Evolutionary conservation across 2,329 filamentous ascomycete species (phyloP).

Genomic region (Paecilomyces fulvus): DNA sequence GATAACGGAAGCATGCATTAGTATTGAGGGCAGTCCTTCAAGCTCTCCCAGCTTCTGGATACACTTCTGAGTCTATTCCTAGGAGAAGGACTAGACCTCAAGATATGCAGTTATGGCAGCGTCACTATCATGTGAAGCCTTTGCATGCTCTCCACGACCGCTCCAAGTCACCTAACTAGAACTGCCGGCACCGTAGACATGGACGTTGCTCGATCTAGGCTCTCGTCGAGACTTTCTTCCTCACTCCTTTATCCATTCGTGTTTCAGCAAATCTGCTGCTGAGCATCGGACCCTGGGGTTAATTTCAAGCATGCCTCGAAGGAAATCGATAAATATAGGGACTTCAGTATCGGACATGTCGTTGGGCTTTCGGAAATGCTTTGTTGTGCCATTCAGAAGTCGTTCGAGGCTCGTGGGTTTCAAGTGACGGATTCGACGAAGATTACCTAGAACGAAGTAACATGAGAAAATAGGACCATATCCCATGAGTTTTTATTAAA

Average conservation of each 20-base stretch:
- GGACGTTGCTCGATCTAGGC: too few species aligned
- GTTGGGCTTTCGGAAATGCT: conserved; percentile 15
- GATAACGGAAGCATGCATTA: background rate
- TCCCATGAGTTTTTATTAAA: background rate
- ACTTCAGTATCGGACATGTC: conserved; percentile 18
- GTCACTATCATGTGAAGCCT: too few species aligned
- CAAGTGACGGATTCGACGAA: conserved; percentile 16
- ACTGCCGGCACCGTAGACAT: too few species aligned
- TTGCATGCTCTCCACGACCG: too few species aligned
- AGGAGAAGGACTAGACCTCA: too few species aligned
- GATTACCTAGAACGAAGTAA: conserved; percentile 9
- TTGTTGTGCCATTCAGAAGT: conserved; percentile 13
- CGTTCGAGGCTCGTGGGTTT: conserved; percentile 14
- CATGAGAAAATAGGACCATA: background rate
- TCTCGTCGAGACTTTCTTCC: background rate
- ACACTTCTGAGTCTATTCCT: too few species aligned
- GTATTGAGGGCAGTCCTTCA: background rate
- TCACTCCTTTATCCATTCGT: conserved; percentile 12
- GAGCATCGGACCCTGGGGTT: conserved; percentile 15
- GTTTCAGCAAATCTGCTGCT: conserved; percentile 15
- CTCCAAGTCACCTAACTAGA: too few species aligned
- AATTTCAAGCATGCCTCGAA: conserved; percentile 16
- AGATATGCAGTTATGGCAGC: too few species aligned
- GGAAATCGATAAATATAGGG: conserved; percentile 17
- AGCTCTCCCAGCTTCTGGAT: too few species aligned